Percentiles rank a stretch among this genome's conserved stretches.
phyloP scores from a whole-genome alignment of 441 rosid genomes.

The Raphanus hybrid region DNA sequence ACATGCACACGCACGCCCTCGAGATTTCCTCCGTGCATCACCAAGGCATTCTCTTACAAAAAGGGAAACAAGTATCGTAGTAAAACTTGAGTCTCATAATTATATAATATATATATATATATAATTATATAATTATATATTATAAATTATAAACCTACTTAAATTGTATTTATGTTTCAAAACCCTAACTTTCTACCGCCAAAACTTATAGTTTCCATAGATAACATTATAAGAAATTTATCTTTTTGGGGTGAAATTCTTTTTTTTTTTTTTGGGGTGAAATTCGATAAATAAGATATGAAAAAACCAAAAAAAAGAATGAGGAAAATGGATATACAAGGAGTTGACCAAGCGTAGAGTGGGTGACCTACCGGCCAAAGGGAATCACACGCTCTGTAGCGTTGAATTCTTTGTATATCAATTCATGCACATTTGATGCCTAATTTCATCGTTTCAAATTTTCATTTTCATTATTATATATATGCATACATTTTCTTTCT shows the following conservation, averaged over 20 bases:
- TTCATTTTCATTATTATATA: constrained; percentile 29
- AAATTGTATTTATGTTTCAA: too few relatives aligned
- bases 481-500: constrained; percentile 42
- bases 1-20: constrained; percentile 16
- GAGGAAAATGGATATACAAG: constrained; percentile 13
- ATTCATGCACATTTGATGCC: constrained; percentile 78
- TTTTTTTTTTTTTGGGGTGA: too few relatives aligned
- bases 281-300: not conserved
- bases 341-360: constrained; percentile 80
- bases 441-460: constrained; percentile 7
- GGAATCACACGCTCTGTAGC: constrained; percentile 81
- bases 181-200: not conserved
- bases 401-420: constrained; percentile 83
- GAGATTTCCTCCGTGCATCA: constrained; percentile 23
- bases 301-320: not conserved
- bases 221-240: not conserved
- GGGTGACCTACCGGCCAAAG: constrained; percentile 90
- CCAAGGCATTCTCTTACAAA: constrained; percentile 15
- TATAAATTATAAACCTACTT: not conserved
- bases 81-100: not conserved
- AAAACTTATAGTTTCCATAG: not conserved
- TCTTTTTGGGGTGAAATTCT: not conserved
- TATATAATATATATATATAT: not conserved
- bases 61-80: not conserved
- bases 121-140: too few relatives aligned